A percentile compares a stretch with the other conserved stretches of the same genome.
Evolutionary conservation across 352 stramenopile genomes (phyloP).

Genomic region (Pythium aristosporum): DNA sequence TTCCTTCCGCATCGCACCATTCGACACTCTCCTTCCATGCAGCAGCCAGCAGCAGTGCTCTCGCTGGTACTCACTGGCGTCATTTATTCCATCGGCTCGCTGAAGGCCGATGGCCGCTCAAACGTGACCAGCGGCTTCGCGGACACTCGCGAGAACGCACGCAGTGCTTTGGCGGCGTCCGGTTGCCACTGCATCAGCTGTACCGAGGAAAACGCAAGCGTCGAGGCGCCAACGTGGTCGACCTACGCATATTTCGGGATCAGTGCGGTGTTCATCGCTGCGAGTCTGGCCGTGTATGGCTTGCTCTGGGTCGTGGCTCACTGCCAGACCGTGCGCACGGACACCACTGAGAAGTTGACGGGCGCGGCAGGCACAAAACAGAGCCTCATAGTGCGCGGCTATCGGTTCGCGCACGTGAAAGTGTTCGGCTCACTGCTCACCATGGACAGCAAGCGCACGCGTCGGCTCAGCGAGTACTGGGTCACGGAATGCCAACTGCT

Average conservation of each 20-base stretch:
- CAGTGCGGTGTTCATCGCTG: background rate
- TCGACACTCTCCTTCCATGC: background rate
- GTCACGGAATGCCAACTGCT: slow-evolving; percentile 1
- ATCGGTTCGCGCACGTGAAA: background rate
- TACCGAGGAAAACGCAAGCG: background rate
- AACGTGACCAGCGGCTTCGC: background rate
- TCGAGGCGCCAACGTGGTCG: background rate
- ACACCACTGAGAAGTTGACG: background rate
- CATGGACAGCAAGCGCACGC: slow-evolving; percentile 1
- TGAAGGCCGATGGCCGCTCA: background rate
- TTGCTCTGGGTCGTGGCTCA: background rate
- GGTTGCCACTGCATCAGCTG: slow-evolving; percentile 9
- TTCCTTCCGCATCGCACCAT: too few relatives aligned
- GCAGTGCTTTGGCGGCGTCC: background rate
- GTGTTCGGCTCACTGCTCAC: slow-evolving; percentile 4
- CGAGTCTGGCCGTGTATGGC: slow-evolving; percentile 2
- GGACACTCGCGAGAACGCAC: background rate
- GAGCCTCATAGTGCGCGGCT: background rate
- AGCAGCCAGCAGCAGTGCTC: background rate
- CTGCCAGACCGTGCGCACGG: background rate
- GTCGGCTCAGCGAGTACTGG: slow-evolving; percentile 4
- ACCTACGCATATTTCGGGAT: background rate
- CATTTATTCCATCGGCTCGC: background rate
- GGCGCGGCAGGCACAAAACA: background rate
- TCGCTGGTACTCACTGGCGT: background rate